Evolutionary conservation across 202 grass and related monocot species (phyloP).

Genomic region (Zoysia matrella): DNA sequence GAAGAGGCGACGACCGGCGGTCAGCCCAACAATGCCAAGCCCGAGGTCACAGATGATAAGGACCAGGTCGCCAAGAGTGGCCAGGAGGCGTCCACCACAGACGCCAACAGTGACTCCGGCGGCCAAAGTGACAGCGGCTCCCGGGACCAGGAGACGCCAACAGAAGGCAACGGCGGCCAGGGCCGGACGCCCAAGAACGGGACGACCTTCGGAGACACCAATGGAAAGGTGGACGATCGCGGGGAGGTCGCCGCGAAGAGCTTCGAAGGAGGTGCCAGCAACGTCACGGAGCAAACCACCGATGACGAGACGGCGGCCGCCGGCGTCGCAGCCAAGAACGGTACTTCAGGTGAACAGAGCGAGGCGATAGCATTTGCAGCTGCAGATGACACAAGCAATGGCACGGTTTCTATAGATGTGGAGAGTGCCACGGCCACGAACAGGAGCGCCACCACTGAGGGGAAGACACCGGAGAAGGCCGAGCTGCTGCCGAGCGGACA

Average conservation of each 20-base stretch:
- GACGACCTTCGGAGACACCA: constrained; percentile 59
- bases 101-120: constrained; percentile 39
- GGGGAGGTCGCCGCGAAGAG: neutral
- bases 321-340: constrained; percentile 19
- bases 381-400: neutral
- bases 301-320: constrained; percentile 20
- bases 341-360: constrained; percentile 1
- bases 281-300: constrained; percentile 13
- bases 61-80: neutral
- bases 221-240: constrained; percentile 49
- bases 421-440: neutral
- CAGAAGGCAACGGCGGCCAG: neutral
- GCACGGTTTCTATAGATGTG: constrained; percentile 9
- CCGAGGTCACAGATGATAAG: constrained; percentile 28
- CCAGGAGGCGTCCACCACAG: constrained; percentile 35
- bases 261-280: constrained; percentile 17
- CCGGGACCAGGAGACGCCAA: neutral
- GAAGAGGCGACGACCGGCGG: neutral
- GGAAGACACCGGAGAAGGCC: neutral
- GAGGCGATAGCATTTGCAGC: constrained; percentile 5
- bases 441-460: neutral
- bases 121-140: constrained; percentile 21
- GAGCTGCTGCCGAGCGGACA: constrained; percentile 66
- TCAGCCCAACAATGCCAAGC: constrained; percentile 23
- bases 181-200: constrained; percentile 38